Percentiles rank a stretch among this genome's conserved stretches.
These are phyloP conservation scores for Protomyces inundatus DNA, from an alignment of 1,139 yeast genomes.

Conservation along the genomic window DNA sequence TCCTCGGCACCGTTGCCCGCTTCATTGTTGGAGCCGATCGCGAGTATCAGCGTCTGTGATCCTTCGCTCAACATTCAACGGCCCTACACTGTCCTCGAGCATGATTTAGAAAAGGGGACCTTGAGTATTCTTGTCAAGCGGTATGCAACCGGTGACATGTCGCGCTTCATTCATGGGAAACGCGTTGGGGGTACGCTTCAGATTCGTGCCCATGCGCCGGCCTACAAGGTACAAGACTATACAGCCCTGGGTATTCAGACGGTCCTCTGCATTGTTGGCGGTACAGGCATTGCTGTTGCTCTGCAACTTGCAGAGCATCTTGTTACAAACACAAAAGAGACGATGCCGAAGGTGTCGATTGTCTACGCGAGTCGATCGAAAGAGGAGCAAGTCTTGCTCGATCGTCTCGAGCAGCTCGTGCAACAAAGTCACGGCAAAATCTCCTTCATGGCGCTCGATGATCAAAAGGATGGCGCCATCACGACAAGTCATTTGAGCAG, in stretches of 20 bases:
- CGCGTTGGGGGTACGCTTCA: conserved; percentile 4
- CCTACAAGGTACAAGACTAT: conserved; percentile 3
- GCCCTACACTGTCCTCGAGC: conserved; percentile 16
- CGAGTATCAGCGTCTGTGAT: conserved; percentile 15
- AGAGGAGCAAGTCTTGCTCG: neutral
- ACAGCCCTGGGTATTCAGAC: neutral
- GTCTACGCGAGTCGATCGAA: conserved; percentile 11
- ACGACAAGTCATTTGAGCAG: neutral
- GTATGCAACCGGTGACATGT: conserved; percentile 25
- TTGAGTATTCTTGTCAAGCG: conserved; percentile 19
- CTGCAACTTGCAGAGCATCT: conserved; percentile 12
- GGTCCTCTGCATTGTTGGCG: conserved; percentile 18
- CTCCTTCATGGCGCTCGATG: neutral
- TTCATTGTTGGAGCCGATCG: neutral
- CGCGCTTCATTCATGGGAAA: conserved; percentile 26
- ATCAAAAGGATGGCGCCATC: neutral
- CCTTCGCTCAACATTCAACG: conserved; percentile 26
- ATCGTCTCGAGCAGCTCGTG: neutral
- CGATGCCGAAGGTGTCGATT: conserved; percentile 7
- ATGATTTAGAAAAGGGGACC: neutral
- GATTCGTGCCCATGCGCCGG: conserved; percentile 3
- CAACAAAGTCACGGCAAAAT: neutral
- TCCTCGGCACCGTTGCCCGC: neutral
- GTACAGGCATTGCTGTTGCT: conserved; percentile 26
- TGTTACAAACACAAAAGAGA: neutral